These are phyloP conservation scores for Monilinia aucupariae DNA, from an alignment of 2,329 filamentous ascomycete species.

Conservation along the genomic window DNA sequence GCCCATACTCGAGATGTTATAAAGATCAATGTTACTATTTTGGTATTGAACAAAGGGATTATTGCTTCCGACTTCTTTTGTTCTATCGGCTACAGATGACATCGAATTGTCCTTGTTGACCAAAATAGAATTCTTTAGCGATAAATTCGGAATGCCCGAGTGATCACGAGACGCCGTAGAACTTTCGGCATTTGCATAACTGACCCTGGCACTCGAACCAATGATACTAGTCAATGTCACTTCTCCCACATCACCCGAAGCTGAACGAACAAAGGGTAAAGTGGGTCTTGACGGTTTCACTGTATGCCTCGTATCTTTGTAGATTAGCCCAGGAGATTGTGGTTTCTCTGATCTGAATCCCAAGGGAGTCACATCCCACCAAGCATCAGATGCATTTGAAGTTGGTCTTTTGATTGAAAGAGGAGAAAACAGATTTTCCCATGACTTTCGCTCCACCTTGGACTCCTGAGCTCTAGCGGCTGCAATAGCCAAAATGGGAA, in stretches of 20 bases:
- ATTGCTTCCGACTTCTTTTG: constrained; percentile 23
- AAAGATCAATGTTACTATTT: constrained; percentile 17
- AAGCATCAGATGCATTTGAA: constrained; percentile 35
- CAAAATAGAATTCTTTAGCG: constrained; percentile 6
- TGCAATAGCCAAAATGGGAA: constrained; percentile 36
- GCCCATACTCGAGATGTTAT: constrained; percentile 7
- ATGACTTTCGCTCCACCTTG: constrained; percentile 27
- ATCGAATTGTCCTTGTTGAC: constrained; percentile 22
- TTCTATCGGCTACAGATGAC: constrained; percentile 18
- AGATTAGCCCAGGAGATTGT: constrained; percentile 17
- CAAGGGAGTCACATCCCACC: constrained; percentile 35
- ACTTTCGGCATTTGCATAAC: not conserved
- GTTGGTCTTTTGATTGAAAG: constrained; percentile 30
- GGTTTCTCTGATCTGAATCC: constrained; percentile 22
- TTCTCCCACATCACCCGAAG: constrained; percentile 22
- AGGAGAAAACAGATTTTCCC: constrained; percentile 35
- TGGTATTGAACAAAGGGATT: constrained; percentile 28
- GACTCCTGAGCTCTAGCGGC: constrained; percentile 29
- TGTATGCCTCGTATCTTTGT: constrained; percentile 30
- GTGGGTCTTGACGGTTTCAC: constrained; percentile 29
- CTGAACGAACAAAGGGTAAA: constrained; percentile 26
- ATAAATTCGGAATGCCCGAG: not conserved
- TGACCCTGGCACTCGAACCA: not conserved
- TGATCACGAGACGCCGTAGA: not conserved
- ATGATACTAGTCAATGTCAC: constrained; percentile 19